Evolutionary conservation across 257 asterid species (phyloP).

Genomic region (Nicotiana paniculata): DNA sequence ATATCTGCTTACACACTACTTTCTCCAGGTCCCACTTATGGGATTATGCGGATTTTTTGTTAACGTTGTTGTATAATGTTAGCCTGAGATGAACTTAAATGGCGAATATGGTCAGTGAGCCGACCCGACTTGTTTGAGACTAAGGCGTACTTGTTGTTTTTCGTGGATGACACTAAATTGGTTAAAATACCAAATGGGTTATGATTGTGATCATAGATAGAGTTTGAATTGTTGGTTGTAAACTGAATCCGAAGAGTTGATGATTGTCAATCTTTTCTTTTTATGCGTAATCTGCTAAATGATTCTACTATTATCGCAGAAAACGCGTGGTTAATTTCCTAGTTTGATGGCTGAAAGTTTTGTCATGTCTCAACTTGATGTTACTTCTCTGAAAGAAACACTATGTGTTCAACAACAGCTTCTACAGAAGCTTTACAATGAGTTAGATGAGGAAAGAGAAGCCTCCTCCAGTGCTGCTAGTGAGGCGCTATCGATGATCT

Average conservation of each 20-base stretch:
- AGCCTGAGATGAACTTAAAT: neutral
- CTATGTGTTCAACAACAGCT: conserved; percentile 72
- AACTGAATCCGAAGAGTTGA: too few relatives aligned
- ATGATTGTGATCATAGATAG: neutral
- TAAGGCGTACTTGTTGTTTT: neutral
- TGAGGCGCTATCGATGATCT: conserved; percentile 70
- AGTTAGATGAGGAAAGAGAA: conserved; percentile 85
- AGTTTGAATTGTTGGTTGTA: neutral
- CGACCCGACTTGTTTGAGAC: neutral
- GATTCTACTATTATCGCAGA: conserved; percentile 1
- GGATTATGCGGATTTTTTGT: too few relatives aligned
- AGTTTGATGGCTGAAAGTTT: conserved; percentile 42
- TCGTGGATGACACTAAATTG: neutral
- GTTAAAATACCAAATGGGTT: neutral
- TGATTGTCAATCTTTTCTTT: neutral
- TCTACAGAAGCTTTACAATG: conserved; percentile 70
- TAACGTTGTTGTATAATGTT: neutral
- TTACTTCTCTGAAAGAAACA: conserved; percentile 48
- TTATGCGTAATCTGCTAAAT: neutral
- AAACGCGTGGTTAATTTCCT: neutral
- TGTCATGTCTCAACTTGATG: conserved; percentile 34
- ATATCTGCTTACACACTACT: too few relatives aligned
- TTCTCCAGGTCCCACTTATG: too few relatives aligned
- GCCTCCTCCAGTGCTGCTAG: conserved; percentile 80
- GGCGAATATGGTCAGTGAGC: neutral